phyloP scores from a whole-genome alignment of 2,329 filamentous ascomycete species.

The Penicillium psychrosexuale region DNA sequence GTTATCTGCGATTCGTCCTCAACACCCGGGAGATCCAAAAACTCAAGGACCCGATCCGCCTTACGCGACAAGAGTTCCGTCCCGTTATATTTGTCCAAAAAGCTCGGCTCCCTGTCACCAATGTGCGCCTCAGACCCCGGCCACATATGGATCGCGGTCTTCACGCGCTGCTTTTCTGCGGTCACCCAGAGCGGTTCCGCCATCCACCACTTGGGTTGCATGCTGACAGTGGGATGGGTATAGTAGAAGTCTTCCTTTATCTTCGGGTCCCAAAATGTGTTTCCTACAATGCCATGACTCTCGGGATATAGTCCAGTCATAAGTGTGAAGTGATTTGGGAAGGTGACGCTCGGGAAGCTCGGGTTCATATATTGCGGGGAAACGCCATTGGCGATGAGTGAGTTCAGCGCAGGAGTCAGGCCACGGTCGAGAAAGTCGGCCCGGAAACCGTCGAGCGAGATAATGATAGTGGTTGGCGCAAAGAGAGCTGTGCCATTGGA shows the following conservation, averaged over 20 bases:
- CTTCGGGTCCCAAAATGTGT: conserved; percentile 86
- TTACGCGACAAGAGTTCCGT: conserved; percentile 72
- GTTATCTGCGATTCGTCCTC: conserved; percentile 53
- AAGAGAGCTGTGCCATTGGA: conserved; percentile 87
- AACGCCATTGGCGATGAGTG: conserved; percentile 76
- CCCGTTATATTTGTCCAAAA: conserved; percentile 80
- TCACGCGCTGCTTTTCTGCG: conserved; percentile 76
- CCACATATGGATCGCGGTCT: conserved; percentile 95
- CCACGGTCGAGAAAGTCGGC: conserved; percentile 85
- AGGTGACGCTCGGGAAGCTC: conserved; percentile 93
- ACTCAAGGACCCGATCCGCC: conserved; percentile 72
- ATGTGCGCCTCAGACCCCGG: conserved; percentile 91
- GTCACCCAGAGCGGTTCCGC: conserved; percentile 94
- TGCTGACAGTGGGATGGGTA: conserved; percentile 69
- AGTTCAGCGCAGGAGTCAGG: conserved; percentile 76
- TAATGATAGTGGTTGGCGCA: conserved; percentile 84
- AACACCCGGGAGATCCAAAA: conserved; percentile 76
- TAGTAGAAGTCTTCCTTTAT: conserved; percentile 81
- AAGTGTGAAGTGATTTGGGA: conserved; percentile 93
- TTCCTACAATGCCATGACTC: conserved; percentile 87
- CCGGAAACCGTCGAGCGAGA: conserved; percentile 93
- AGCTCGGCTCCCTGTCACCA: conserved; percentile 68
- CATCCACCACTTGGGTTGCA: conserved; percentile 89
- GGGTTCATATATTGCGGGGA: conserved; percentile 91
- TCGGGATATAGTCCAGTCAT: conserved; percentile 91